Evolutionary conservation across 2,329 filamentous ascomycete genomes (phyloP), one percentile per base, ranked within the genome.

Genomic region (Aureobasidium sp.): DNA sequence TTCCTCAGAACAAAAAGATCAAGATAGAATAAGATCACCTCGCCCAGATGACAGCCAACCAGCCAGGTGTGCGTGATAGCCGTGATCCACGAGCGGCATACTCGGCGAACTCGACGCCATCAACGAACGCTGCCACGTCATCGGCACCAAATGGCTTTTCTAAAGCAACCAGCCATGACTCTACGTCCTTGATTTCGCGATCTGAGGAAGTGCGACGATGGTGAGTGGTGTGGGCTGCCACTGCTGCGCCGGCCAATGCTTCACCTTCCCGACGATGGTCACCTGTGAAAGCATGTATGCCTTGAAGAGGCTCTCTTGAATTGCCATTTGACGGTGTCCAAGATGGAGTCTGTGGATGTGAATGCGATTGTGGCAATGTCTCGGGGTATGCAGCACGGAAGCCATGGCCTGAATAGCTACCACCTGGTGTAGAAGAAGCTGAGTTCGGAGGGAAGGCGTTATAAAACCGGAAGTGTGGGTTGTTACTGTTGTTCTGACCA

Each of bases 201-300:
- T 42, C 65, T 61, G 62, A 65, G 61, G 32, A 34, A n/a, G 49
- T 45, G 3, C 41, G 53, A 11, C 42, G 54, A 34, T 63, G 53
- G 3, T 59, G 55, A 25, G 32, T 11, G 25, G 41, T 13, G 7
- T 47, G 41, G 48, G 59, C 47, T 59, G 48, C 21, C 52, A 60
- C 21, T 42, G 58, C 48, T 61, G 62, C 36, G 39, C 58, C 15
- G 61, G 66, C 45, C 42, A 62, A 13, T 60, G 65, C 48, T 50
- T 63, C 59, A 16, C 59, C 49, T 25, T 54, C 49, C 11, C 50
- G 59, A 10, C 59, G 48, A 34, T 50, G 57, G 5, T 59, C 57
- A 25, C 36, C 30, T 9, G 59, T 36, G 81, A 81, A 16, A 82
- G 82, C 37, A 82, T 82, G 48, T 83, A 81, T 67, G 77, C 74